Conservation (phyloP, 495 filamentous ascomycete species). For the Hypoxylon fuscum region DNA sequence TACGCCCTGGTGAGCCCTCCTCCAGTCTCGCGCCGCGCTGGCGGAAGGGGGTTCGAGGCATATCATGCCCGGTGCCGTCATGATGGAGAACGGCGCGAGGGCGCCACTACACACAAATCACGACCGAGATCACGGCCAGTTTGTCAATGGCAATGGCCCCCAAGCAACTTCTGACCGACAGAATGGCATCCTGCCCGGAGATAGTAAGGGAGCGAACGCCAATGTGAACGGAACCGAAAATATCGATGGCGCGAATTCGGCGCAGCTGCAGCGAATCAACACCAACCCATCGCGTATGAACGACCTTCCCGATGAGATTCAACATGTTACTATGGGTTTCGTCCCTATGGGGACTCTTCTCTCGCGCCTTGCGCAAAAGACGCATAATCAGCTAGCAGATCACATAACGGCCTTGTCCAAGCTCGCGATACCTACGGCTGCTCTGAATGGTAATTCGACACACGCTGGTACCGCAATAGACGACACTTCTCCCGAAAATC, state of each 20-base stretch:
- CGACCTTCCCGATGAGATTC: slow-evolving; percentile 75
- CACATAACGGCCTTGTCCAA: slow-evolving; percentile 75
- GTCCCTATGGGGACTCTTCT: slow-evolving; percentile 75
- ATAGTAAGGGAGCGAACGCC: slow-evolving; percentile 21
- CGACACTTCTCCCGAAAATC: slow-evolving; percentile 70
- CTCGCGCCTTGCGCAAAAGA: slow-evolving; percentile 79
- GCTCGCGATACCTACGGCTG: slow-evolving; percentile 60
- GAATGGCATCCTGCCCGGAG: slow-evolving; percentile 21
- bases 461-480: slow-evolving; percentile 45
- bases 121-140: slow-evolving; percentile 57
- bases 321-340: slow-evolving; percentile 80
- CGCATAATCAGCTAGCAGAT: slow-evolving; percentile 77
- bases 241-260: slow-evolving; percentile 29
- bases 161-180: slow-evolving; percentile 23
- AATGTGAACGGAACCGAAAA: slow-evolving; percentile 42
- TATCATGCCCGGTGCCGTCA: slow-evolving; percentile 55
- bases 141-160: slow-evolving; percentile 46
- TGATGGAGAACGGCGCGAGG: slow-evolving; percentile 62
- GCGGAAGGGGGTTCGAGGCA: slow-evolving; percentile 47
- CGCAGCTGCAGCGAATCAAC: slow-evolving; percentile 13
- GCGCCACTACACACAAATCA: slow-evolving; percentile 59
- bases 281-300: slow-evolving; percentile 49
- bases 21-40: slow-evolving; percentile 44
- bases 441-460: slow-evolving; percentile 60
- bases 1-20: slow-evolving; percentile 34